These are phyloP conservation scores for Haberlea rhodopensis DNA, from an alignment of 257 asterid genomes.

Conservation along the genomic window DNA sequence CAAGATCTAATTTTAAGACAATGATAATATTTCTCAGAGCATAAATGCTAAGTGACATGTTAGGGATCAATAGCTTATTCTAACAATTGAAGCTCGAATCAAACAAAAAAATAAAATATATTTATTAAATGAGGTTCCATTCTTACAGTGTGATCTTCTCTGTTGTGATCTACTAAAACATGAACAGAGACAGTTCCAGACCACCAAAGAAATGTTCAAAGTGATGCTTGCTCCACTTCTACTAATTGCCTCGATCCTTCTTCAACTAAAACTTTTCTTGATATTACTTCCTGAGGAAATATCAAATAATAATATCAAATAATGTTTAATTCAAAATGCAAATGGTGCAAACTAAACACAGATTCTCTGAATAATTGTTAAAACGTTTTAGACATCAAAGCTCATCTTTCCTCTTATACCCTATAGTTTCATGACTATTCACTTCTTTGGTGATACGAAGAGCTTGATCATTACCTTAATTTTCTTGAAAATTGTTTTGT, in stretches of 20 bases:
- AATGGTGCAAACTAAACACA: background rate
- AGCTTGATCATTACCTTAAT: too few relatives aligned
- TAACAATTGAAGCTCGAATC: too few relatives aligned
- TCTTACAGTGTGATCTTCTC: conserved; percentile 68
- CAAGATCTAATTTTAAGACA: too few relatives aligned
- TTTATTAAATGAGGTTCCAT: background rate
- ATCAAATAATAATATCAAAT: background rate
- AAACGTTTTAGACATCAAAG: background rate
- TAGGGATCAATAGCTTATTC: too few relatives aligned
- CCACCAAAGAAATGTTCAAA: conserved; percentile 94
- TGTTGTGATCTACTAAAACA: conserved; percentile 82
- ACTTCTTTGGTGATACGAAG: too few relatives aligned
- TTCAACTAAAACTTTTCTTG: conserved; percentile 73
- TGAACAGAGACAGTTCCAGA: conserved; percentile 81
- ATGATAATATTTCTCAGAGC: too few relatives aligned
- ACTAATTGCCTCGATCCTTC: conserved; percentile 89
- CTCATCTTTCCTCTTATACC: background rate
- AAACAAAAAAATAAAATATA: background rate
- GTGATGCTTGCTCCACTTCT: conserved; percentile 93
- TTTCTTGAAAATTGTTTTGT: too few relatives aligned
- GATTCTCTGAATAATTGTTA: background rate
- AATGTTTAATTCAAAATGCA: too few relatives aligned
- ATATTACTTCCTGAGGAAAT: conserved; percentile 62
- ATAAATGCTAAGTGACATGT: too few relatives aligned
- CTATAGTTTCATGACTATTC: too few relatives aligned